Evolutionary conservation across 2,329 filamentous ascomycete genomes (phyloP).

Genomic region (Botrytis aclada): DNA sequence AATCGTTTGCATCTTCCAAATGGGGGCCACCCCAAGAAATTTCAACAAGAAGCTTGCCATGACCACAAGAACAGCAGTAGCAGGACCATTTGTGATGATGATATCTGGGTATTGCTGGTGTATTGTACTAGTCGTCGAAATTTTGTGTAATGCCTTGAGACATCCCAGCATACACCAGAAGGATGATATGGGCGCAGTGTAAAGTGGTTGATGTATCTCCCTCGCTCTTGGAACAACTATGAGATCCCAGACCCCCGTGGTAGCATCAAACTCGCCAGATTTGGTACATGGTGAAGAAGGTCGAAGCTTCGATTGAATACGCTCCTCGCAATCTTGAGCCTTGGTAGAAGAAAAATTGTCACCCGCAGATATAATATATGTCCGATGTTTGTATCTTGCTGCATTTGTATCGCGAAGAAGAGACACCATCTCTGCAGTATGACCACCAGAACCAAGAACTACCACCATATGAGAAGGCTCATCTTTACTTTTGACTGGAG

Average conservation of each 20-base stretch:
- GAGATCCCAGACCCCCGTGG: constrained; percentile 42
- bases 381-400: constrained; percentile 60
- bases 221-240: constrained; percentile 72
- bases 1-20: constrained; percentile 66
- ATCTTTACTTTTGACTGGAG: constrained; percentile 29
- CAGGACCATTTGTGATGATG: constrained; percentile 85
- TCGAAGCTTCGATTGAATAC: constrained; percentile 32
- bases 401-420: constrained; percentile 65
- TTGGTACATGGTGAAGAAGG: constrained; percentile 17
- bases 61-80: constrained; percentile 76
- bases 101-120: constrained; percentile 60
- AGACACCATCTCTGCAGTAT: constrained; percentile 91
- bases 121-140: constrained; percentile 31
- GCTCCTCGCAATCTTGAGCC: constrained; percentile 61
- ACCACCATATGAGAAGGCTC: constrained; percentile 63
- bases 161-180: constrained; percentile 64
- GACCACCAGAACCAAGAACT: constrained; percentile 87
- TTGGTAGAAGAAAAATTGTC: constrained; percentile 68
- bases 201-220: constrained; percentile 74
- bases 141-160: constrained; percentile 50
- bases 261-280: constrained; percentile 23
- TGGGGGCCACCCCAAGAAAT: constrained; percentile 47
- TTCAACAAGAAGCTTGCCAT: constrained; percentile 53
- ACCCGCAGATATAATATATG: constrained; percentile 71
- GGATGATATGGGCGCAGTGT: constrained; percentile 68